phyloP scores from a whole-genome alignment of 1,139 yeast genomes.

The Yamadazyma spencermartinsiae region DNA sequence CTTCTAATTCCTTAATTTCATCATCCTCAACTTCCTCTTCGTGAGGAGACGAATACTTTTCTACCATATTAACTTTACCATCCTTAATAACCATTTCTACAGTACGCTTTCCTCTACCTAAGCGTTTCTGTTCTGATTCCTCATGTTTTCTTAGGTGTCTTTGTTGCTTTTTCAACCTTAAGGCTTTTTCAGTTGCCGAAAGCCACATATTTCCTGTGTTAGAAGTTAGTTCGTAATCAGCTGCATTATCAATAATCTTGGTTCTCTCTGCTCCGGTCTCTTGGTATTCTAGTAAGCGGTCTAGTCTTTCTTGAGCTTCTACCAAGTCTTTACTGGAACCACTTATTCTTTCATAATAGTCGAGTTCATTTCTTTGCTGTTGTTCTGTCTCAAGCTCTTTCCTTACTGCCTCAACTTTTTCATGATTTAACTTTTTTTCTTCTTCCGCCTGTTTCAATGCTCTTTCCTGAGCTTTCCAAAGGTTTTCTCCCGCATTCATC shows the following conservation, averaged over 20 bases:
- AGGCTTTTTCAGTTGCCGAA: conserved; percentile 83
- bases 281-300: conserved; percentile 75
- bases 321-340: conserved; percentile 53
- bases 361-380: conserved; percentile 36
- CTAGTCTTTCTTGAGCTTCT: conserved; percentile 71
- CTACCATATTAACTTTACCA: conserved; percentile 73
- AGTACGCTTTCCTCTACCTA: conserved; percentile 73
- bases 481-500: conserved; percentile 60
- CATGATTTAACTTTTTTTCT: conserved; percentile 25
- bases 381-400: conserved; percentile 27
- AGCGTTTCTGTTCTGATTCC: conserved; percentile 53
- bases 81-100: conserved; percentile 77
- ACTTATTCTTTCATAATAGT: conserved; percentile 32
- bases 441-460: conserved; percentile 55
- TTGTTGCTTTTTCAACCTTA: conserved; percentile 79
- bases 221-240: conserved; percentile 73
- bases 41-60: conserved; percentile 22
- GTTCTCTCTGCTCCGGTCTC: conserved; percentile 88
- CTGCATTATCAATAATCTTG: conserved; percentile 86
- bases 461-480: conserved; percentile 68
- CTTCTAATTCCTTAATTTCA: conserved; percentile 31
- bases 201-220: conserved; percentile 73
- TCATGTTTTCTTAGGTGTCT: conserved; percentile 65
- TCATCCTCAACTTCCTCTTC: conserved; percentile 22
- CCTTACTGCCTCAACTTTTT: conserved; percentile 24